Evolutionary conservation across 768 basidiomycete species (phyloP).

Genomic region (Rhodotorula graminis): DNA sequence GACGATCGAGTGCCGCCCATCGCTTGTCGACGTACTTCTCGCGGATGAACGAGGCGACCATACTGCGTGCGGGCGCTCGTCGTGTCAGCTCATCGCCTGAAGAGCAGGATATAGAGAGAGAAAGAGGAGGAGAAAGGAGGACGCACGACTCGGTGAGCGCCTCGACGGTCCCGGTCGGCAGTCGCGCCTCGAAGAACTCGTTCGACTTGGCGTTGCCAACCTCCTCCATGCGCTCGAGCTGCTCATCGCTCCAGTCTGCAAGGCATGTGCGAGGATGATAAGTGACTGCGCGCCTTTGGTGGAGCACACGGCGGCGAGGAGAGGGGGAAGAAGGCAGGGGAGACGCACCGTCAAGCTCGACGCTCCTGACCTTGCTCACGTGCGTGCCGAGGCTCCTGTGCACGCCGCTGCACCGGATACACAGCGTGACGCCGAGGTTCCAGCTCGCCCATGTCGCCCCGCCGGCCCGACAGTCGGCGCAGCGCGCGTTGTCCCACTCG

Average conservation of each 20-base stretch:
- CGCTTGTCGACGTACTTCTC: slow-evolving; percentile 37
- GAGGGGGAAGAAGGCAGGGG: not conserved
- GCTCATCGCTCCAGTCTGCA: slow-evolving; percentile 42
- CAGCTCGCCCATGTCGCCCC: slow-evolving; percentile 30
- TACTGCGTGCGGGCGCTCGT: not conserved
- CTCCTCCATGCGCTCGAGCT: slow-evolving; percentile 23
- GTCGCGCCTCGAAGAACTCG: slow-evolving; percentile 16
- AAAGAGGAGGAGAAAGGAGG: not conserved
- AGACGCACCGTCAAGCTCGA: slow-evolving; percentile 33
- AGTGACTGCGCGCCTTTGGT: too few species aligned
- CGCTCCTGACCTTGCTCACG: slow-evolving; percentile 25
- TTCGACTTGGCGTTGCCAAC: slow-evolving; percentile 35
- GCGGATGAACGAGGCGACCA: slow-evolving; percentile 22
- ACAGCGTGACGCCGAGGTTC: slow-evolving; percentile 32
- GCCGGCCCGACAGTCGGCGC: slow-evolving; percentile 28
- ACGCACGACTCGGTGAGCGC: slow-evolving; percentile 10
- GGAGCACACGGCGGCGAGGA: too few species aligned
- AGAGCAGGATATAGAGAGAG: too few species aligned
- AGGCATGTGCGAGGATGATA: too few species aligned
- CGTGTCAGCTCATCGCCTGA: too few species aligned
- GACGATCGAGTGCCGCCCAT: slow-evolving; percentile 3
- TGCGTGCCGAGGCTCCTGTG: slow-evolving; percentile 38
- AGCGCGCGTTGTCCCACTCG: slow-evolving; percentile 19
- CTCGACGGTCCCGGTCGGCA: not conserved
- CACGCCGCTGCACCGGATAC: slow-evolving; percentile 33